Evolutionary conservation across 2,329 filamentous ascomycete species (phyloP).

Genomic region (Cryoendolithus antarcticus): DNA sequence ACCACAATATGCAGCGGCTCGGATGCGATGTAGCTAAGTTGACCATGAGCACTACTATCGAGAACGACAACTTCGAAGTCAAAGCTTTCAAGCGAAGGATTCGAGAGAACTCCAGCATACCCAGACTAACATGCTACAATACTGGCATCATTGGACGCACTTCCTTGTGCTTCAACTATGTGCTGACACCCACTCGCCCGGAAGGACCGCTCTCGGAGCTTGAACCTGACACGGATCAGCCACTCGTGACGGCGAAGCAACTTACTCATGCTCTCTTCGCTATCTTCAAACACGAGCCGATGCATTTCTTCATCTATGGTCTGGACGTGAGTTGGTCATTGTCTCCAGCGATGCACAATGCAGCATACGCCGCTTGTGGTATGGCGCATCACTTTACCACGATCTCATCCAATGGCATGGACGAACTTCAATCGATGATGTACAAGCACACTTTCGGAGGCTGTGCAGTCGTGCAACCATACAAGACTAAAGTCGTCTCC

Average conservation of each 20-base stretch:
- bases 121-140: constrained; percentile 32
- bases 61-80: constrained; percentile 53
- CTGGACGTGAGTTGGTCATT: constrained; percentile 59
- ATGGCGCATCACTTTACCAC: constrained; percentile 58
- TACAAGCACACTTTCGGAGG: constrained; percentile 58
- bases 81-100: constrained; percentile 42
- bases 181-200: constrained; percentile 45
- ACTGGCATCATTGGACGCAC: constrained; percentile 49
- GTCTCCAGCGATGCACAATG: constrained; percentile 67
- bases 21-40: constrained; percentile 53
- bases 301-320: constrained; percentile 65
- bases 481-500: constrained; percentile 59
- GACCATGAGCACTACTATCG: constrained; percentile 42
- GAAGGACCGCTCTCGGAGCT: background rate
- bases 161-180: constrained; percentile 54
- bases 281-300: constrained; percentile 53
- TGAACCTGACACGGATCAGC: constrained; percentile 10
- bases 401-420: constrained; percentile 49
- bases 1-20: constrained; percentile 43
- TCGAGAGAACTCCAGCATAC: constrained; percentile 8
- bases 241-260: constrained; percentile 47
- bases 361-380: constrained; percentile 53
- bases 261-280: constrained; percentile 54
- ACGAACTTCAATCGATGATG: constrained; percentile 51
- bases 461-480: constrained; percentile 58